These are phyloP conservation scores for Yamadazyma sp. DNA, from an alignment of 1,139 yeast species.

Conservation along the genomic window DNA sequence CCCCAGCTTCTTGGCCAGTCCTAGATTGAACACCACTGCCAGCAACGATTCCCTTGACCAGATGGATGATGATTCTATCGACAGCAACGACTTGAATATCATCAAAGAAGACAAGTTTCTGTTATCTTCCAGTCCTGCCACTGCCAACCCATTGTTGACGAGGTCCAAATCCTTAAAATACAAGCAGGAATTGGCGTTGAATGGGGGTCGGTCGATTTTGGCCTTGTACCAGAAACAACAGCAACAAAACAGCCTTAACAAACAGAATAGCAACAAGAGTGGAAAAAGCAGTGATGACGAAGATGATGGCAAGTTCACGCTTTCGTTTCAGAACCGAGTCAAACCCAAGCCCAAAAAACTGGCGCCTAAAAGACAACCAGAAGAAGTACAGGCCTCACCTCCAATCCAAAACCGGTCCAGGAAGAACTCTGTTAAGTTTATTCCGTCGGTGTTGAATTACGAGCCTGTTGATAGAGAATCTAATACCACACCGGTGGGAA, in stretches of 20 bases:
- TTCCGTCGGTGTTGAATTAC: constrained; percentile 24
- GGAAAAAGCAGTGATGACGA: constrained; percentile 15
- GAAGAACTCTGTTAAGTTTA: constrained; percentile 32
- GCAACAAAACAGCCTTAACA: constrained; percentile 10
- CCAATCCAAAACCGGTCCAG: constrained; percentile 17
- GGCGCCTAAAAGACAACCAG: constrained; percentile 6
- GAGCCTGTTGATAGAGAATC: constrained; percentile 10
- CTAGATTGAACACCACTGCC: constrained; percentile 10
- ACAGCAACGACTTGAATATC: constrained; percentile 23
- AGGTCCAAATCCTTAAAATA: constrained; percentile 35
- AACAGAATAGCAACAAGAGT: constrained; percentile 12
- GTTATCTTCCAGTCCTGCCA: neutral
- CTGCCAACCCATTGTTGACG: constrained; percentile 3
- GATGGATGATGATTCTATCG: constrained; percentile 14
- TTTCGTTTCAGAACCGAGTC: constrained; percentile 19
- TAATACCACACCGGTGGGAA: constrained; percentile 15
- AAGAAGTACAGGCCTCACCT: constrained; percentile 10
- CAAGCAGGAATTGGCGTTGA: constrained; percentile 18
- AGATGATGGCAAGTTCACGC: constrained; percentile 22
- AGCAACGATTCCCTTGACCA: constrained; percentile 13
- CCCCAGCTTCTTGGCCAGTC: constrained; percentile 17
- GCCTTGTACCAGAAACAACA: constrained; percentile 28
- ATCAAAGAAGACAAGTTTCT: constrained; percentile 9
- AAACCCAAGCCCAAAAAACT: neutral
- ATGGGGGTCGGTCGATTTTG: constrained; percentile 24